These are phyloP conservation scores for Davidsoniella australis DNA, from an alignment of 2,329 filamentous ascomycete genomes.

Conservation along the genomic window DNA sequence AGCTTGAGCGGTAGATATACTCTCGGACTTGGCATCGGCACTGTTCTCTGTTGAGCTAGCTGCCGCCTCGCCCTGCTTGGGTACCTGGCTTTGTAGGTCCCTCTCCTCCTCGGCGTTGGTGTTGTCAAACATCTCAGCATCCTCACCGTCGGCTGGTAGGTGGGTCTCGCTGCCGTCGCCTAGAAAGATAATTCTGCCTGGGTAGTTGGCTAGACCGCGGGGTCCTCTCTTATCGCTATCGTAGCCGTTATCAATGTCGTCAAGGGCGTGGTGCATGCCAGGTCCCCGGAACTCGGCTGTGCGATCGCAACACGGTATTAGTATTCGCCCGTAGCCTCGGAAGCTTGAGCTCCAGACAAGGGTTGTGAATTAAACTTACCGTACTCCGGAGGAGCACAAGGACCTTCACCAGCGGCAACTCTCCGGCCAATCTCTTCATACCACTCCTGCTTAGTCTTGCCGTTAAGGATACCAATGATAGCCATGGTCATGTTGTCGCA, in stretches of 20 bases:
- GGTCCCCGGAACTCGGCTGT: conserved; percentile 73
- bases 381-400: conserved; percentile 97
- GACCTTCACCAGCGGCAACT: conserved; percentile 91
- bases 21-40: conserved; percentile 9
- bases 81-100: conserved; percentile 69
- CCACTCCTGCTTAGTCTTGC: conserved; percentile 93
- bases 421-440: conserved; percentile 89
- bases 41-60: conserved; percentile 16
- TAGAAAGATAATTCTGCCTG: conserved; percentile 81
- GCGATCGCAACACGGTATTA: conserved; percentile 14
- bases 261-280: conserved; percentile 65
- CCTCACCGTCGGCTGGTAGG: conserved; percentile 70
- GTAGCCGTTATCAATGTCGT: conserved; percentile 63
- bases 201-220: conserved; percentile 49
- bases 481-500: conserved; percentile 99
- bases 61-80: conserved; percentile 31
- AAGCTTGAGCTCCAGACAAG: no score
- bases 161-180: conserved; percentile 70
- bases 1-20: background rate
- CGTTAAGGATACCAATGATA: conserved; percentile 73
- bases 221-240: conserved; percentile 50
- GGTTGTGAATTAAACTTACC: conserved; percentile 49
- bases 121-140: conserved; percentile 78
- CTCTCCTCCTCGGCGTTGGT: conserved; percentile 63
- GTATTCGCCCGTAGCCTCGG: background rate